Evolutionary conservation across 2,329 filamentous ascomycete species (phyloP).

Genomic region (Colletotrichum higginsianum): DNA sequence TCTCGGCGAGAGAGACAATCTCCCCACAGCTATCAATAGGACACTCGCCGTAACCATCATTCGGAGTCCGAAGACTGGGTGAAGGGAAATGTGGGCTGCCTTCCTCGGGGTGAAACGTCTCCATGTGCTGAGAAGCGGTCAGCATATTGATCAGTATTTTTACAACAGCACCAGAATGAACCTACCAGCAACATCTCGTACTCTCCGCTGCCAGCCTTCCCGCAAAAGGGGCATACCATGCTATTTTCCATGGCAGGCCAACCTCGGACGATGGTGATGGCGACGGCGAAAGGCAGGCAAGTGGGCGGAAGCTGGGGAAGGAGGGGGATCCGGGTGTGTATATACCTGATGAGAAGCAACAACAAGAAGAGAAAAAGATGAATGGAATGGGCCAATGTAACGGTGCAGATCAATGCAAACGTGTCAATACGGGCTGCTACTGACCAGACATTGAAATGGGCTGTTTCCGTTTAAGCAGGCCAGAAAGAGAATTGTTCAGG

Average conservation of each 20-base stretch:
- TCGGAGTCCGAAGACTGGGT: constrained; percentile 50
- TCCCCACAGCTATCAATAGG: constrained; percentile 71
- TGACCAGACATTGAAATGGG: neutral
- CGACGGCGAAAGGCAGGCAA: neutral
- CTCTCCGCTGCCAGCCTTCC: constrained; percentile 48
- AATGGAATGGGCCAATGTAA: neutral
- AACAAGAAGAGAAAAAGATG: neutral
- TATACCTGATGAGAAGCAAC: neutral
- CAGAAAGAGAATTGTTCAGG: neutral
- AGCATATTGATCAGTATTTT: neutral
- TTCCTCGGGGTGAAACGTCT: constrained; percentile 47
- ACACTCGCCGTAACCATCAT: constrained; percentile 33
- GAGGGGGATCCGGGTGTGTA: neutral
- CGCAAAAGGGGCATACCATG: constrained; percentile 54
- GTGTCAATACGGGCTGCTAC: neutral
- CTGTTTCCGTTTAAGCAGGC: neutral
- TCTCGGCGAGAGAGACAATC: constrained; percentile 62
- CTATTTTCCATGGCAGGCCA: constrained; percentile 23
- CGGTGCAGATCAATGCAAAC: neutral
- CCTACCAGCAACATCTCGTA: constrained; percentile 55
- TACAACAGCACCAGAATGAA: constrained; percentile 13
- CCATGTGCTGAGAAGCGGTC: constrained; percentile 47
- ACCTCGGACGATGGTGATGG: neutral
- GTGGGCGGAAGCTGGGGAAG: neutral
- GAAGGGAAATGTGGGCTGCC: constrained; percentile 16